A percentile compares a stretch with the other conserved stretches of the same genome.
These are phyloP conservation scores for Pythium volutum DNA, from an alignment of 352 stramenopile genomes.

Conservation along the genomic window DNA sequence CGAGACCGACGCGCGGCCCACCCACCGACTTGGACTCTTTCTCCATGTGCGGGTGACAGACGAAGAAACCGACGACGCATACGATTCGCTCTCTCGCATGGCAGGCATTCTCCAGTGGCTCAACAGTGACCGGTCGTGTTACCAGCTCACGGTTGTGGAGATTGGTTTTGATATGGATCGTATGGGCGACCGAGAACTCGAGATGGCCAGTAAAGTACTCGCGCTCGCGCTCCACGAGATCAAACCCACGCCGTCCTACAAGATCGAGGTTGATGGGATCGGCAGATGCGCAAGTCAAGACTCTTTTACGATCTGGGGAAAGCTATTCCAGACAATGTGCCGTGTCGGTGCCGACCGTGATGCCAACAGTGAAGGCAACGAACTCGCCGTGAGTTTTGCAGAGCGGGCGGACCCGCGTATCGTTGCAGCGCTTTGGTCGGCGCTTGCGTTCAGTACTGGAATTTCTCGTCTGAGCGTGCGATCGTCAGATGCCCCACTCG, in stretches of 20 bases:
- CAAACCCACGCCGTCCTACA: background rate
- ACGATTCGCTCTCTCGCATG: constrained; percentile 2
- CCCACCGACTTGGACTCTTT: background rate
- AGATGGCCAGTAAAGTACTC: background rate
- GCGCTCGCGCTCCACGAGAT: constrained; percentile 6
- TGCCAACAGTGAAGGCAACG: background rate
- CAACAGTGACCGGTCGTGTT: background rate
- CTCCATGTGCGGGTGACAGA: background rate
- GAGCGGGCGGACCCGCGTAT: background rate
- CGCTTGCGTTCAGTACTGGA: constrained; percentile 4
- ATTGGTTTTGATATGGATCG: background rate
- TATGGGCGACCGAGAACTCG: background rate
- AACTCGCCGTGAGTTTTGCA: constrained; percentile 3
- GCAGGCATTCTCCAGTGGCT: background rate
- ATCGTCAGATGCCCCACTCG: background rate
- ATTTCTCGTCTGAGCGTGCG: constrained; percentile 2
- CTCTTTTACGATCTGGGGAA: background rate
- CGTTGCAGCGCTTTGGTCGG: constrained; percentile 14
- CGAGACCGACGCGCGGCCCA: background rate
- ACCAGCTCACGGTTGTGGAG: constrained; percentile 9
- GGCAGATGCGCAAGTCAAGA: too few relatives aligned
- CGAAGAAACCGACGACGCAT: background rate
- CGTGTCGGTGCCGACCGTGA: background rate
- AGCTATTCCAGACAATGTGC: constrained; percentile 10
- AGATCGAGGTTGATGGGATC: constrained; percentile 1